Evolutionary conservation across 2,329 filamentous ascomycete species (phyloP).

Genomic region (Rhynchosporium agropyri): DNA sequence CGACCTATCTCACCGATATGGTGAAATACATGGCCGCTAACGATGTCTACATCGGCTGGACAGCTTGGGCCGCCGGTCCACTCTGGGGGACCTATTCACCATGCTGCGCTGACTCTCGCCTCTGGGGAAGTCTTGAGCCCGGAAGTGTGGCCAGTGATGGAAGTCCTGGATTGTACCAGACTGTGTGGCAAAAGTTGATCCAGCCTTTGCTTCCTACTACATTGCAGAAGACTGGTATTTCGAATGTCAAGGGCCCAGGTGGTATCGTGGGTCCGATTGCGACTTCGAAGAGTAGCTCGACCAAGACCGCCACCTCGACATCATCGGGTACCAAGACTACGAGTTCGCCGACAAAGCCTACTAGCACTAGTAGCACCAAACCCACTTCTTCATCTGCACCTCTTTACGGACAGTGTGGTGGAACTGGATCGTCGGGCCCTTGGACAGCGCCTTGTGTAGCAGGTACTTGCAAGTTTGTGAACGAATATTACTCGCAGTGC

Average conservation of each 20-base stretch:
- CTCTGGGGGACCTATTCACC: conserved; percentile 51
- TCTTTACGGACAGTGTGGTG: conserved; percentile 18
- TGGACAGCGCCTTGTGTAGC: not conserved
- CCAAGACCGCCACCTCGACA: not conserved
- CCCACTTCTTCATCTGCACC: not conserved
- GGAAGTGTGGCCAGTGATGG: conserved; percentile 49
- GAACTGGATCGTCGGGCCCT: not conserved
- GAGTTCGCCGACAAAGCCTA: not conserved
- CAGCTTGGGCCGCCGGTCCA: conserved; percentile 54
- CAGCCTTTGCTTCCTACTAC: conserved; percentile 48
- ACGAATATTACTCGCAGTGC: conserved; percentile 18
- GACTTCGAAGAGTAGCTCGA: not conserved
- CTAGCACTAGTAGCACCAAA: not conserved
- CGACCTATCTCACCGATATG: conserved; percentile 47
- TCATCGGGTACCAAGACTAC: not conserved
- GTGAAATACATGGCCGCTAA: conserved; percentile 52
- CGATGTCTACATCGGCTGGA: conserved; percentile 53
- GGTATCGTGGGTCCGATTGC: conserved; percentile 4
- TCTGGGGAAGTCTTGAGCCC: conserved; percentile 51
- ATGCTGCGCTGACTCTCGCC: conserved; percentile 47
- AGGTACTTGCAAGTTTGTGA: conserved; percentile 15
- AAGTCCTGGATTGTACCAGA: conserved; percentile 49
- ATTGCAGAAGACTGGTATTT: conserved; percentile 22
- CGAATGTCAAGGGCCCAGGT: conserved; percentile 21
- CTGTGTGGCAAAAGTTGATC: conserved; percentile 50